phyloP scores from a whole-genome alignment of 495 filamentous ascomycete genomes.

The Peziza echinospora region DNA sequence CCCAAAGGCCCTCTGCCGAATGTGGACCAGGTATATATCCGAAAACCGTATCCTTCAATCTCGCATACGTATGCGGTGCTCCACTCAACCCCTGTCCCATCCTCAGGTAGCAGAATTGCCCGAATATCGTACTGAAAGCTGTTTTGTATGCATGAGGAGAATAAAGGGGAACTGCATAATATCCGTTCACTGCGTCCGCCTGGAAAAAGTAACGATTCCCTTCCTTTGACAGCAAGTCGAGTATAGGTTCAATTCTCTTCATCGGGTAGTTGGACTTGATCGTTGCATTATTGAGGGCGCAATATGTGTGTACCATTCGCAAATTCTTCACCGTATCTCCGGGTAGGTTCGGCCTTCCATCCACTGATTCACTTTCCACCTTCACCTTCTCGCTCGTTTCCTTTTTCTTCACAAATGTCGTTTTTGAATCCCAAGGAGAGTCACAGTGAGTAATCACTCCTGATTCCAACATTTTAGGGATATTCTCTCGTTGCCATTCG shows the following conservation, averaged over 20 bases:
- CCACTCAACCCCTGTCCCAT: slow-evolving; percentile 1
- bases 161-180: not conserved
- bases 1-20: not conserved
- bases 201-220: not conserved
- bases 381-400: too few relatives aligned
- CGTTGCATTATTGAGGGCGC: not conserved
- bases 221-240: not conserved
- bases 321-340: too few relatives aligned
- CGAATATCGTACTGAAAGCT: slow-evolving; percentile 1
- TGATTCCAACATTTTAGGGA: not conserved
- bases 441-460: slow-evolving; percentile 1
- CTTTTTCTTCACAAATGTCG: slow-evolving; percentile 1
- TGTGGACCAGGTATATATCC: not conserved
- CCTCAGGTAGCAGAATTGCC: not conserved
- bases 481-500: not conserved
- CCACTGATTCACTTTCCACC: not conserved
- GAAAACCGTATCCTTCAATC: not conserved
- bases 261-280: not conserved
- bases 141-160: slow-evolving; percentile 2
- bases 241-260: not conserved
- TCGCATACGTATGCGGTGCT: slow-evolving; percentile 1
- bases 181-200: not conserved
- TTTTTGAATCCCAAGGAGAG: not conserved
- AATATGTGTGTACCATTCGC: not conserved
- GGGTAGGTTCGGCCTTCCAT: too few relatives aligned